phyloP scores from a whole-genome alignment of 2,329 filamentous ascomycete genomes.

The Aspergillus unguis region DNA sequence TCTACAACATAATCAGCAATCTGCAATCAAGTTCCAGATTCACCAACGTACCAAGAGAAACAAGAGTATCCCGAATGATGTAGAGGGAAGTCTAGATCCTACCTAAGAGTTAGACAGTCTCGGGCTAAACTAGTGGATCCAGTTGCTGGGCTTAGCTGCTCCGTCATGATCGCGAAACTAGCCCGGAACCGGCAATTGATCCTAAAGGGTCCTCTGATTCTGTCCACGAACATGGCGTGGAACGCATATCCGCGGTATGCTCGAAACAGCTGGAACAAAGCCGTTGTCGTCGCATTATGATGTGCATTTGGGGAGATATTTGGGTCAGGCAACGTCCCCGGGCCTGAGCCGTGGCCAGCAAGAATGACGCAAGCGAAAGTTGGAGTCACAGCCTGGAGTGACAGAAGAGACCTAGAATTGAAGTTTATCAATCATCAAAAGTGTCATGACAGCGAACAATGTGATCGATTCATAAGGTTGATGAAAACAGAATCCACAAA shows the following conservation, averaged over 20 bases:
- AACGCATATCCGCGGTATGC: background rate
- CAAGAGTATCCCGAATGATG: background rate
- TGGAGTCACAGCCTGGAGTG: background rate
- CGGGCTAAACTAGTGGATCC: constrained; percentile 7
- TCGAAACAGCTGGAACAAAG: background rate
- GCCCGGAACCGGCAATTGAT: constrained; percentile 3
- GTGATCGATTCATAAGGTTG: no score
- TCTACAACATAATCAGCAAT: background rate
- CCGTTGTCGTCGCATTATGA: background rate
- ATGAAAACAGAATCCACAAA: no score
- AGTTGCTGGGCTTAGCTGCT: background rate
- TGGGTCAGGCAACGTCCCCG: background rate
- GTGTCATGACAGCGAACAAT: no score
- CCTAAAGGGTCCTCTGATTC: background rate
- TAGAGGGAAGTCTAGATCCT: no score
- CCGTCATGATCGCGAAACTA: constrained; percentile 3
- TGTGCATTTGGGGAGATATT: background rate
- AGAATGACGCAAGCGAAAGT: constrained; percentile 1
- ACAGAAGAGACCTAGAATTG: background rate
- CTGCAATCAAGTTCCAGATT: background rate
- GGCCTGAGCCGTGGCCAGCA: background rate
- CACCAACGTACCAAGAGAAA: background rate
- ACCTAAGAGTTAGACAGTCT: no score
- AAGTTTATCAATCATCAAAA: background rate
- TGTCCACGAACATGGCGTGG: background rate